Percentiles rank a stretch among this genome's conserved stretches.
These are phyloP conservation scores for Fusarium zealandicum DNA, from an alignment of 2,329 filamentous ascomycete species.

Conservation along the genomic window DNA sequence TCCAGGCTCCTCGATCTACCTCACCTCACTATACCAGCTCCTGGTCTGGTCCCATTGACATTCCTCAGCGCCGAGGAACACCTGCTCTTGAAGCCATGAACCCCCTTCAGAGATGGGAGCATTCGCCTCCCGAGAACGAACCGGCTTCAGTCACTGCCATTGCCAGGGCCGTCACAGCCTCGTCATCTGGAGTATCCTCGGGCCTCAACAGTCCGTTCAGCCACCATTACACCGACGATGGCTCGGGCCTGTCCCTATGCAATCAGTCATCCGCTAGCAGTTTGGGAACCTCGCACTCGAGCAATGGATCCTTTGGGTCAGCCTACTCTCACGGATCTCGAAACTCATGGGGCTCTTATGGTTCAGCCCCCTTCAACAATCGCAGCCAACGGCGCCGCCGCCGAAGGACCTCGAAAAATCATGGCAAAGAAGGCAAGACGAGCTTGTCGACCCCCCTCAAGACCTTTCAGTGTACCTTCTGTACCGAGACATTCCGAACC, in stretches of 20 bases:
- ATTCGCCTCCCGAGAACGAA: slow-evolving; percentile 67
- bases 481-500: slow-evolving; percentile 71
- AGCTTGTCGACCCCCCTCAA: slow-evolving; percentile 55
- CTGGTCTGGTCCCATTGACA: slow-evolving; percentile 72
- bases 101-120: slow-evolving; percentile 64
- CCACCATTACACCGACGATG: slow-evolving; percentile 66
- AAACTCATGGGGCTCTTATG: slow-evolving; percentile 62
- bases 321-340: slow-evolving; percentile 66
- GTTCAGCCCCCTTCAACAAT: slow-evolving; percentile 52
- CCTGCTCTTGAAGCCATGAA: slow-evolving; percentile 63
- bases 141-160: slow-evolving; percentile 66
- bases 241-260: slow-evolving; percentile 63
- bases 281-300: slow-evolving; percentile 67
- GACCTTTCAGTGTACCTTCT: slow-evolving; percentile 73
- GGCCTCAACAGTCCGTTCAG: slow-evolving; percentile 65
- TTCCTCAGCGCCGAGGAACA: slow-evolving; percentile 68
- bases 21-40: slow-evolving; percentile 71
- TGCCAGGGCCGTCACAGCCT: slow-evolving; percentile 63
- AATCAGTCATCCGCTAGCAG: slow-evolving; percentile 68
- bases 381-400: slow-evolving; percentile 60
- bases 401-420: slow-evolving; percentile 50
- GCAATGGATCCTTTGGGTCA: slow-evolving; percentile 64
- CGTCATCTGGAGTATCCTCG: slow-evolving; percentile 59
- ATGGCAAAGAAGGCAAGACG: slow-evolving; percentile 45
- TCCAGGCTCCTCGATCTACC: slow-evolving; percentile 69